Percentiles rank a stretch among this genome's conserved stretches.
These are phyloP conservation scores for Onygenales sp. DNA, from an alignment of 2,329 filamentous ascomycete genomes.

Conservation along the genomic window DNA sequence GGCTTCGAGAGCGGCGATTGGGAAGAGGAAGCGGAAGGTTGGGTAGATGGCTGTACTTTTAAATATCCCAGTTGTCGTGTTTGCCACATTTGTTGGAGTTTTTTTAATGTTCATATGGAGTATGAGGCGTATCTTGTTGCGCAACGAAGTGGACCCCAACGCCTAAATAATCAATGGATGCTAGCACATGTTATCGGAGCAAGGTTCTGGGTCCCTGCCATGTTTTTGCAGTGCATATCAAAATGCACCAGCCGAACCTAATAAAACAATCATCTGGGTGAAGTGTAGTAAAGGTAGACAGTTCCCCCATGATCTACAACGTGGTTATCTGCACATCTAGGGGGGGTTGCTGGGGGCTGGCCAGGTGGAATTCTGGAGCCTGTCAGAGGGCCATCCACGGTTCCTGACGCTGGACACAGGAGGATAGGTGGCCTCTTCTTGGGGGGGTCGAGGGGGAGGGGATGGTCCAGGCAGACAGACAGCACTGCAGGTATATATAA, in stretches of 20 bases:
- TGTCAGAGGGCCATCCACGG: not conserved
- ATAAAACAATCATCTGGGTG: too few species aligned
- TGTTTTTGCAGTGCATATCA: not conserved
- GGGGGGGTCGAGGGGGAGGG: not conserved
- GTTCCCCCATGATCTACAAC: not conserved
- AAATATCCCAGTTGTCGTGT: not conserved
- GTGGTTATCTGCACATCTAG: not conserved
- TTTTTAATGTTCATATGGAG: not conserved
- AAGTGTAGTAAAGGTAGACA: not conserved
- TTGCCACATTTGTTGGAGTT: not conserved
- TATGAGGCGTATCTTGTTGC: not conserved
- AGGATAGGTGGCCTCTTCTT: conserved; percentile 5
- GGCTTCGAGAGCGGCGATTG: conserved; percentile 15
- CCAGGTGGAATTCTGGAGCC: conserved; percentile 3
- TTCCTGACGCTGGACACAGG: not conserved
- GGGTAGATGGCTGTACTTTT: not conserved
- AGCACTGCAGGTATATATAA: not conserved
- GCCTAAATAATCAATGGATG: too few species aligned
- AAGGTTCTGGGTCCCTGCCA: not conserved
- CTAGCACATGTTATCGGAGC: too few species aligned
- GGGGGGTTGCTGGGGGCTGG: too few species aligned
- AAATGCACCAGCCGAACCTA: too few species aligned
- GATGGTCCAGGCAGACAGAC: conserved; percentile 3
- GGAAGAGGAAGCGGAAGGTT: conserved; percentile 15
- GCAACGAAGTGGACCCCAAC: too few species aligned